These are phyloP conservation scores for Agaricus sinodeliciosus DNA, from an alignment of 768 basidiomycete species.

Conservation along the genomic window DNA sequence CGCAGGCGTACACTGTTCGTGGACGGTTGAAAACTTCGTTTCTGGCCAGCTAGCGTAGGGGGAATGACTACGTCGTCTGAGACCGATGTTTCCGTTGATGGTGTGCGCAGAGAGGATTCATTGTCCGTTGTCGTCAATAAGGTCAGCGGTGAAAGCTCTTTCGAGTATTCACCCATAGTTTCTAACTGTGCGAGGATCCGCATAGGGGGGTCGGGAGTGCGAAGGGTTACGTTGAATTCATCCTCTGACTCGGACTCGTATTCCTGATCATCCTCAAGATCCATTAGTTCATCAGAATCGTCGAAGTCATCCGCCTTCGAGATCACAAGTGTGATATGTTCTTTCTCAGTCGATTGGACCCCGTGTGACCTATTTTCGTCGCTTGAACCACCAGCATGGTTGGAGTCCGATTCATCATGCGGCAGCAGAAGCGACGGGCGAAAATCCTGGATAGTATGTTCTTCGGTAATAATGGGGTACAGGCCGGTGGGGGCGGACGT, in stretches of 20 bases:
- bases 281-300: conserved; percentile 19
- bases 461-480: conserved; percentile 34
- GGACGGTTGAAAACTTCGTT: neutral
- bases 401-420: conserved; percentile 53
- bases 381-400: conserved; percentile 57
- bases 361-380: conserved; percentile 34
- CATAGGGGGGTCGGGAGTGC: conserved; percentile 43
- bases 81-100: conserved; percentile 35
- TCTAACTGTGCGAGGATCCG: conserved; percentile 5
- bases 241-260: conserved; percentile 45
- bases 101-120: conserved; percentile 29
- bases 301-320: conserved; percentile 26
- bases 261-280: conserved; percentile 10
- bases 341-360: conserved; percentile 26
- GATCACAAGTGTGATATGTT: conserved; percentile 24
- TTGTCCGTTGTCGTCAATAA: conserved; percentile 32
- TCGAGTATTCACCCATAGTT: neutral
- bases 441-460: conserved; percentile 55
- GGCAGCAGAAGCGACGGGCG: conserved; percentile 59
- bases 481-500: conserved; percentile 14
- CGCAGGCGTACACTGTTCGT: neutral
- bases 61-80: conserved; percentile 4
- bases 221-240: conserved; percentile 59
- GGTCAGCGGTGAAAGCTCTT: conserved; percentile 19
- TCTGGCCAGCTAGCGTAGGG: neutral